Percentiles rank a stretch among this genome's conserved stretches.
Evolutionary conservation across 805 yeast genomes (phyloP).

Genomic region (Hanseniaspora thailandica): DNA sequence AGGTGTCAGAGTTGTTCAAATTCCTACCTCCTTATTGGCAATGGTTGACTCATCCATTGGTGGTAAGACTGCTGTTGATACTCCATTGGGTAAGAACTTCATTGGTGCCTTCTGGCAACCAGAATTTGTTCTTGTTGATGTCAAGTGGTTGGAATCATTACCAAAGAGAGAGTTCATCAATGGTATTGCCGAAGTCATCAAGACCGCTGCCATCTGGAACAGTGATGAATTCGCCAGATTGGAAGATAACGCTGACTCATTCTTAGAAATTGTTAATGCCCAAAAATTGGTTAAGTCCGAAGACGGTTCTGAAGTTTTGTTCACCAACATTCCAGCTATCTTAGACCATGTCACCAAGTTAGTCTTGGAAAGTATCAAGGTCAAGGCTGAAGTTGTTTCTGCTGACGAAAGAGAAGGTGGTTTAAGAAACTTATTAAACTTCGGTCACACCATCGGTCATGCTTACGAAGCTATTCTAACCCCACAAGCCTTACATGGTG

Average conservation of each 20-base stretch:
- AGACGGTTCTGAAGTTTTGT: slow-evolving; percentile 33
- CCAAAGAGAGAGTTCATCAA: slow-evolving; percentile 91
- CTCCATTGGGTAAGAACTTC: slow-evolving; percentile 89
- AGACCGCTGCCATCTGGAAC: slow-evolving; percentile 97
- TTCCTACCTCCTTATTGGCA: slow-evolving; percentile 85
- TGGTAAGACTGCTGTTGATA: slow-evolving; percentile 96
- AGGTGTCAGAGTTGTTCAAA: slow-evolving; percentile 85
- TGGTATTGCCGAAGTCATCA: slow-evolving; percentile 96
- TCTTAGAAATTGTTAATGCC: slow-evolving; percentile 53
- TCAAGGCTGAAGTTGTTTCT: slow-evolving; percentile 88
- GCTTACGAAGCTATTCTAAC: slow-evolving; percentile 96
- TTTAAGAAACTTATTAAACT: slow-evolving; percentile 78
- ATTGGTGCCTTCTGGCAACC: slow-evolving; percentile 99
- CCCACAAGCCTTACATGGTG: slow-evolving; percentile 94
- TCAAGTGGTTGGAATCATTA: slow-evolving; percentile 71
- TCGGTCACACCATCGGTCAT: slow-evolving; percentile 96
- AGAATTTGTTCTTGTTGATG: slow-evolving; percentile 71
- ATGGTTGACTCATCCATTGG: slow-evolving; percentile 99
- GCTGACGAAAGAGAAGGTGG: slow-evolving; percentile 93
- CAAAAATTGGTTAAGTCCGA: slow-evolving; percentile 18
- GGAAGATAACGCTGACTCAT: slow-evolving; percentile 60
- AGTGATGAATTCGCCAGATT: slow-evolving; percentile 75
- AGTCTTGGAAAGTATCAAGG: slow-evolving; percentile 74
- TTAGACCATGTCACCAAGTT: slow-evolving; percentile 63
- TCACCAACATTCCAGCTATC: slow-evolving; percentile 57